phyloP scores from a whole-genome alignment of 2,329 filamentous ascomycete genomes.

The Anthostomella pinea region DNA sequence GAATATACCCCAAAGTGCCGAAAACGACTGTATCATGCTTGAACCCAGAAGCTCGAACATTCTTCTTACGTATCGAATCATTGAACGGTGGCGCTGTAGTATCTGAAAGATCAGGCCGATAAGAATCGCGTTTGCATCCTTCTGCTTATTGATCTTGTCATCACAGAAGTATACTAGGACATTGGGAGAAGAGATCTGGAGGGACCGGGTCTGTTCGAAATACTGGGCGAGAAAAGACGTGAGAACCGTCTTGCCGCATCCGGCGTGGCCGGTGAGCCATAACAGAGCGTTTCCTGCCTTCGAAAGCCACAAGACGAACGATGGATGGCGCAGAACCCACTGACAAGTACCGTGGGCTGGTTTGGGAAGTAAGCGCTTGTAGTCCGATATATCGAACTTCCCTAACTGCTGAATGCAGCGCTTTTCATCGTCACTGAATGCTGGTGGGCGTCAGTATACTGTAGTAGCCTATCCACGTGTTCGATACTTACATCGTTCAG shows the following conservation, averaged over 20 bases:
- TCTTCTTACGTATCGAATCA: constrained; percentile 32
- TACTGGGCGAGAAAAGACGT: constrained; percentile 33
- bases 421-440: constrained; percentile 31
- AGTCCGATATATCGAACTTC: constrained; percentile 28
- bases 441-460: constrained; percentile 15
- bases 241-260: constrained; percentile 37
- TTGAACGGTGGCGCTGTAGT: constrained; percentile 27
- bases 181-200: constrained; percentile 12
- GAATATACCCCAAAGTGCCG: constrained; percentile 35
- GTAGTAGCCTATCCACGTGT: not conserved
- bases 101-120: constrained; percentile 36
- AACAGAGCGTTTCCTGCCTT: constrained; percentile 29
- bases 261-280: constrained; percentile 37
- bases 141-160: constrained; percentile 33
- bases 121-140: constrained; percentile 35
- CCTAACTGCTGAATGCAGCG: constrained; percentile 33
- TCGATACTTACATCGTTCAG: constrained; percentile 1
- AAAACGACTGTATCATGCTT: constrained; percentile 33
- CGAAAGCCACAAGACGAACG: constrained; percentile 31
- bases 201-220: constrained; percentile 17
- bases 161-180: constrained; percentile 36
- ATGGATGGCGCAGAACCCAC: constrained; percentile 32
- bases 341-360: constrained; percentile 35
- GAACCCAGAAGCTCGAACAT: constrained; percentile 30
- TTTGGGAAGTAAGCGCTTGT: constrained; percentile 28